These are phyloP conservation scores for Colletotrichum liaoningense DNA, from an alignment of 2,329 filamentous ascomycete genomes.

Conservation along the genomic window DNA sequence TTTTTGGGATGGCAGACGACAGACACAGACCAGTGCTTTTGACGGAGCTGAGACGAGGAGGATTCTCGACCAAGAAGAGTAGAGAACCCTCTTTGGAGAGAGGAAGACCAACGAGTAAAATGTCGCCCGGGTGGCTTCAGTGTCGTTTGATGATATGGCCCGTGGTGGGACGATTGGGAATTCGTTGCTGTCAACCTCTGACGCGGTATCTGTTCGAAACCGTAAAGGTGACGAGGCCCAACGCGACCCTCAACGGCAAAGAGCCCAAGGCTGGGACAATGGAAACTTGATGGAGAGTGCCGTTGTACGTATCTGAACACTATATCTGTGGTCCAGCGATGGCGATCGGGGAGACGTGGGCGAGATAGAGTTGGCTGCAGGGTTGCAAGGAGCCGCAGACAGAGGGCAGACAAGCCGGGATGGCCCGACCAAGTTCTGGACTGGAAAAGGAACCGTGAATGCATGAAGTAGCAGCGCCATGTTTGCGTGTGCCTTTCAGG, in stretches of 20 bases:
- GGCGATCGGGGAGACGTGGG: constrained; percentile 2
- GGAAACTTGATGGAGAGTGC: background rate
- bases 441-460: constrained; percentile 5
- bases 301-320: background rate
- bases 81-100: background rate
- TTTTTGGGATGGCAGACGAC: constrained; percentile 25
- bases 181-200: constrained; percentile 20
- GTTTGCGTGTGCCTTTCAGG: constrained; percentile 11
- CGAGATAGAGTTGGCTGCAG: constrained; percentile 1
- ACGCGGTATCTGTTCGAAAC: constrained; percentile 27
- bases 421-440: constrained; percentile 17
- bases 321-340: background rate
- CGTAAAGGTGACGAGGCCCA: constrained; percentile 9
- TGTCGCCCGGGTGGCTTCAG: background rate
- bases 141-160: constrained; percentile 20
- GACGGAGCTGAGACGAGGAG: constrained; percentile 25
- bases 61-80: background rate
- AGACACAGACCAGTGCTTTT: background rate
- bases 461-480: constrained; percentile 20
- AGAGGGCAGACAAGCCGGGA: constrained; percentile 27
- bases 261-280: background rate
- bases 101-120: background rate
- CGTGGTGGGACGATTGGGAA: constrained; percentile 3
- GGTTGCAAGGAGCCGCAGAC: constrained; percentile 18
- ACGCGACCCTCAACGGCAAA: background rate